Evolutionary conservation across 768 basidiomycete species (phyloP).

Genomic region (Kwoniella heveanensis): DNA sequence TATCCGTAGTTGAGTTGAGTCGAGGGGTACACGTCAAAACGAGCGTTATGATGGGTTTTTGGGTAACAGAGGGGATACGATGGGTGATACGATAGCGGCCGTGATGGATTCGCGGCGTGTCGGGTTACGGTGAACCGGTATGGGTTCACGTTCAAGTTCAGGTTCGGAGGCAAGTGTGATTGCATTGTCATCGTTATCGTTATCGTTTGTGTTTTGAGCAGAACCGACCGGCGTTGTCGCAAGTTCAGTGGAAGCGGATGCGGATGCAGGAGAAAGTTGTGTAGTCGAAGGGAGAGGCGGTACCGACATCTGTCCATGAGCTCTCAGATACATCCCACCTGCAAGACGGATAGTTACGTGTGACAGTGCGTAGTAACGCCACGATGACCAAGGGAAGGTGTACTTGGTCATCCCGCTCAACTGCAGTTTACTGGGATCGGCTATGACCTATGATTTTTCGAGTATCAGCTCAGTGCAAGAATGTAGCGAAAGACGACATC

Average conservation of each 20-base stretch:
- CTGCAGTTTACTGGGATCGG: slow-evolving; percentile 35
- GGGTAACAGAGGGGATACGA: not conserved
- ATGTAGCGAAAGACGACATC: not conserved
- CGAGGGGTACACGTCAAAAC: not conserved
- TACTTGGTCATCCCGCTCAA: slow-evolving; percentile 31
- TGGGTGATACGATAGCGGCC: not conserved
- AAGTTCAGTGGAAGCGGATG: not conserved
- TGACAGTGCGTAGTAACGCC: slow-evolving; percentile 51
- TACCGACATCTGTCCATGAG: slow-evolving; percentile 36
- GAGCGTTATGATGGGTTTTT: slow-evolving; percentile 1
- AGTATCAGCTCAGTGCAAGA: not conserved
- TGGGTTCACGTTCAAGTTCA: too few species aligned
- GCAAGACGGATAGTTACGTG: slow-evolving; percentile 42
- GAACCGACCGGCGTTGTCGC: too few species aligned
- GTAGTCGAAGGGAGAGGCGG: not conserved
- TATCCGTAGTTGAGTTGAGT: too few species aligned
- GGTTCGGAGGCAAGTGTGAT: not conserved
- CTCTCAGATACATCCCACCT: slow-evolving; percentile 26
- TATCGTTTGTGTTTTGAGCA: too few species aligned
- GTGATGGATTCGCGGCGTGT: not conserved
- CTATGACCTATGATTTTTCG: slow-evolving; percentile 34
- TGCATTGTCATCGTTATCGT: not conserved
- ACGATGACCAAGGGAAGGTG: slow-evolving; percentile 51
- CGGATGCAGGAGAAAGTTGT: not conserved
- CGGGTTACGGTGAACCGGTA: not conserved